Base-by-base conservation (phyloP, 2,329 filamentous ascomycete genomes). In the Ophiognomonia clavigignenti-juglandacearum region DNA sequence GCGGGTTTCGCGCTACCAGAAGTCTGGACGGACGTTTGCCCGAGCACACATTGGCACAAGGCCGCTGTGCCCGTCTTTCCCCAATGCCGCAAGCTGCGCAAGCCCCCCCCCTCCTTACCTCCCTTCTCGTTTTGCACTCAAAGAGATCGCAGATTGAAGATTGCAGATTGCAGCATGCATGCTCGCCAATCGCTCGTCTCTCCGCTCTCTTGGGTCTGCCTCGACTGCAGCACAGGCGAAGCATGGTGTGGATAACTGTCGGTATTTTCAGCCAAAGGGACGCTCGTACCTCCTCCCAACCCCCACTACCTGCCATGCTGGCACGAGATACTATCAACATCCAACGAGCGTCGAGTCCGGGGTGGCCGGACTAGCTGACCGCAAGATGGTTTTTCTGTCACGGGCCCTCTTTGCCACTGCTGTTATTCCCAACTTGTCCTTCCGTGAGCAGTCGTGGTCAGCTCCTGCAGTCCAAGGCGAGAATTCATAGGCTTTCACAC, bases 371-470 rank as follows among this genome's bases (percentile, higher is more conserved):
- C 31, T 34, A n/a, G 48, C 48, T 51, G 48, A 51, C 48, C 48
- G 48, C 48, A 41, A 37, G 36, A 51, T 51, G n/a, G 40, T 29
- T 38, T 47, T 50, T 24, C 14, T 34, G 20, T 50, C 44, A 51
- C 45, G 40, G 46, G 36, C 48, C 39, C n/a, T n/a, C n/a, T n/a
- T n/a, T n/a, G n/a, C n/a, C n/a, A n/a, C n/a, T n/a, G n/a, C n/a
- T n/a, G n/a, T n/a, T n/a, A n/a, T 36, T 42, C 44, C 44, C 37
- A 45, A 39, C 35, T 44, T 29, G 39, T 43, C 48, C 45, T 45
- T 45, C 47, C 48, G 43, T 45, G 37, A 40, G 40, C 45, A 35
- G 43, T 42, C 27, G 37, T 48, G 35, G 40, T 44, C 39, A 39
- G 45, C 48, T 44, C n/a, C 48, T 38, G 26, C 39, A 29, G 29